These are phyloP conservation scores for Diplodia corticola DNA, from an alignment of 2,329 filamentous ascomycete species.

Conservation along the genomic window DNA sequence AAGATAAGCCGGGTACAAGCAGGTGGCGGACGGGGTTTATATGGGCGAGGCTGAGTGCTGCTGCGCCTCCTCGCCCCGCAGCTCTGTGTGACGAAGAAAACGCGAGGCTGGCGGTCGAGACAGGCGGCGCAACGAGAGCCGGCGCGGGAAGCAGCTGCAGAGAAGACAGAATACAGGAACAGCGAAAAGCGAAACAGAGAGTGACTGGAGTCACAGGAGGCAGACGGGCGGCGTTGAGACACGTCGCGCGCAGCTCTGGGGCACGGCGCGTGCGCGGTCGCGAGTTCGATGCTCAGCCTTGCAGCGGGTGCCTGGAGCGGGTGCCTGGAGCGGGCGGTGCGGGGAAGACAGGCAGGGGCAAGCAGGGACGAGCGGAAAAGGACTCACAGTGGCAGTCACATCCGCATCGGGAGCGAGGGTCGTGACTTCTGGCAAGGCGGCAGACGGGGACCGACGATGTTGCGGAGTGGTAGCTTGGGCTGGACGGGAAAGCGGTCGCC, in stretches of 20 bases:
- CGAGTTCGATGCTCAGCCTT: conserved; percentile 2
- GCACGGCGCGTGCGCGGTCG: neutral
- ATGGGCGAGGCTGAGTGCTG: conserved; percentile 15
- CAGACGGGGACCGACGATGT: neutral
- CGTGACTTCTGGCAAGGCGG: neutral
- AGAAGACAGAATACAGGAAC: neutral
- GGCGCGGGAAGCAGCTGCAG: neutral
- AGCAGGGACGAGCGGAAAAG: neutral
- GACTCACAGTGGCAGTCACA: neutral
- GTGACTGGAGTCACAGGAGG: neutral
- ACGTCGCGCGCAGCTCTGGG: neutral
- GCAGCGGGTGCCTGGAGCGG: neutral
- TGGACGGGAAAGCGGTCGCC: neutral
- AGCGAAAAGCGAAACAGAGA: neutral
- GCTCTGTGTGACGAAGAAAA: neutral
- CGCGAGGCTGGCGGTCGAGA: neutral
- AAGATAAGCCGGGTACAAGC: neutral
- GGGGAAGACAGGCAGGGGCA: neutral
- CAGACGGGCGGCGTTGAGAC: neutral
- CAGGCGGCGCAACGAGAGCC: neutral
- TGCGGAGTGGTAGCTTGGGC: conserved; percentile 3
- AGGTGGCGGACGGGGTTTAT: neutral
- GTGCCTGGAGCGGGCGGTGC: neutral
- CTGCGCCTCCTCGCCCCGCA: conserved; percentile 17
- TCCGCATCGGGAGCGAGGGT: neutral